These are phyloP conservation scores for Lentinula edodes DNA, from an alignment of 768 basidiomycete genomes.

Conservation along the genomic window DNA sequence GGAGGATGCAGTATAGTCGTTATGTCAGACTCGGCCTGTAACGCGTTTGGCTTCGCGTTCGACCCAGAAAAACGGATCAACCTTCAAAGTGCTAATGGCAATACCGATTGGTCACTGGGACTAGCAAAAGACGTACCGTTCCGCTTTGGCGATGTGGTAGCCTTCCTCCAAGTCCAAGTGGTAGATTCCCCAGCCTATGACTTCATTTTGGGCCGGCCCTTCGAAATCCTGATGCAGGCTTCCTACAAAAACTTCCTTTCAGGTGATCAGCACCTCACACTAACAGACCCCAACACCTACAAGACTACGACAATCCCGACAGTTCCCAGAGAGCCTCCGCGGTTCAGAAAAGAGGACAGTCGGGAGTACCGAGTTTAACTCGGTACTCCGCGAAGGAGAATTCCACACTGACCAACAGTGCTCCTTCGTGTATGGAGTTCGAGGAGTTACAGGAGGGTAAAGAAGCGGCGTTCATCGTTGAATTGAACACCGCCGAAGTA, in stretches of 20 bases:
- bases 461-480: conserved; percentile 4
- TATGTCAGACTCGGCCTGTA: background rate
- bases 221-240: conserved; percentile 6
- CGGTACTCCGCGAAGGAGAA: background rate
- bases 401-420: background rate
- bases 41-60: background rate
- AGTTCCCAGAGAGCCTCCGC: background rate
- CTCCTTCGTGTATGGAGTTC: background rate
- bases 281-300: conserved; percentile 1
- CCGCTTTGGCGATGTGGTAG: background rate
- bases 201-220: conserved; percentile 9
- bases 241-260: background rate
- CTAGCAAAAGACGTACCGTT: conserved; percentile 10
- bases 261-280: background rate
- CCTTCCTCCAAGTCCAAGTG: conserved; percentile 11
- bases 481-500: background rate
- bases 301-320: conserved; percentile 5
- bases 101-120: background rate
- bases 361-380: background rate
- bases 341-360: background rate
- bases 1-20: background rate
- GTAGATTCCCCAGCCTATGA: conserved; percentile 9
- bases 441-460: conserved; percentile 8
- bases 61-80: background rate
- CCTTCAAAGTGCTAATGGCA: background rate